Base-by-base conservation (phyloP, 495 filamentous ascomycete species). In the Aspergillus taichungensis region DNA sequence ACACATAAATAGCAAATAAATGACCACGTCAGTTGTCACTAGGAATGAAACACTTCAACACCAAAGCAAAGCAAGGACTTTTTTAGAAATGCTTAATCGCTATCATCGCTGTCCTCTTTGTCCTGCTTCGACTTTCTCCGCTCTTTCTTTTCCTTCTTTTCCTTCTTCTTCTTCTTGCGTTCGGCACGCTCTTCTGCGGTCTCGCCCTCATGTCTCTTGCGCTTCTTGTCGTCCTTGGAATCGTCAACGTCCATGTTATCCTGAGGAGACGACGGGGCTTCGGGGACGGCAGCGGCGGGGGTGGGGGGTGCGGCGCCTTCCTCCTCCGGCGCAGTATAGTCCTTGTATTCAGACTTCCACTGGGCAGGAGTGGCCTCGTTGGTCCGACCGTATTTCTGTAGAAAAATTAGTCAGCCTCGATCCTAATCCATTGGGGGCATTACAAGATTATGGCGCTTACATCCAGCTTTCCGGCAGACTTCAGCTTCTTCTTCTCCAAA, bases 401-500 rank as follows among this genome's bases (percentile, higher is more conserved):
- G 10, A 34, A 9, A 6, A 18, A n/a, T 42, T 61, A 24, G 18
- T 24, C 18, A 24, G 18, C 18, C 18, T 24, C 4, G 18, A 24
- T 24, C 18, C 18, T 24, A 4, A 24, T 24, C 18, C 18, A 4
- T 2, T 2, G 1, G 14, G 33, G 12, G 11, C 29, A 1, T 24
- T 0, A 35, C 35, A 14, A 34, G 33, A 6, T 14, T 6, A 29
- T 34, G 33, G 30, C 12, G 68, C 80, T 68, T 59, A 84, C 80
- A 73, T 98, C 92, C 24, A 98, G 82, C 72, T 95, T 91, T 62
- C 92, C 92, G 51, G 84, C 83, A n/a, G 85, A 84, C 77, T 96
- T 97, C 71, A 98, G 80, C 79, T 96, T 94, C 82, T 97, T 97
- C 82, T 98, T 98, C 71, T 95, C 85, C 34, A 84, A 56, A 27